A percentile compares a stretch with the other conserved stretches of the same genome.
Conservation (phyloP, 1,284 basidiomycete species). For the Rhodotorula mucilaginosa region DNA sequence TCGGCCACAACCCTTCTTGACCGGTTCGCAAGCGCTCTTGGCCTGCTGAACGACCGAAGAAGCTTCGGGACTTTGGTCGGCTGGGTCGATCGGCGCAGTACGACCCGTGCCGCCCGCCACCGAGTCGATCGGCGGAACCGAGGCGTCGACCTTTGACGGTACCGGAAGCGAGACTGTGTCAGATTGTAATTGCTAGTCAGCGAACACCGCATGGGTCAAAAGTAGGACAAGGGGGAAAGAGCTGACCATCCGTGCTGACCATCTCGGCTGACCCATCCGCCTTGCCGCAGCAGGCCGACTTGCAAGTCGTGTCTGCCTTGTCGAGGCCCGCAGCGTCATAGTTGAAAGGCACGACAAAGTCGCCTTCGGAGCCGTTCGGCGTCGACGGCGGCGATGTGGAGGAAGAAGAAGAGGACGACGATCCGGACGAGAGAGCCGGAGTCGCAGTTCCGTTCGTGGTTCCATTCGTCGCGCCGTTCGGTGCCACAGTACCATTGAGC, state of each 20-base stretch:
- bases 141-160: slow-evolving; percentile 10
- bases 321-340: slow-evolving; percentile 18
- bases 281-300: slow-evolving; percentile 6
- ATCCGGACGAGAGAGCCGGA: slow-evolving; percentile 1
- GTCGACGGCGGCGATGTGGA: neutral
- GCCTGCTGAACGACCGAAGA: slow-evolving; percentile 14
- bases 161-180: slow-evolving; percentile 26
- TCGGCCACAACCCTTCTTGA: slow-evolving; percentile 36
- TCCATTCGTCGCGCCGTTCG: neutral
- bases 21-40: neutral
- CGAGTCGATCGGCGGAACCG: slow-evolving; percentile 27
- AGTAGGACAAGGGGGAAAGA: neutral
- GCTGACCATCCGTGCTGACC: slow-evolving; percentile 25
- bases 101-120: slow-evolving; percentile 12
- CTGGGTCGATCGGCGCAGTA: slow-evolving; percentile 16
- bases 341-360: slow-evolving; percentile 40
- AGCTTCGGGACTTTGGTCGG: slow-evolving; percentile 1
- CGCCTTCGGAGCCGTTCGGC: slow-evolving; percentile 16
- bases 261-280: neutral
- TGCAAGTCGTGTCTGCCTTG: neutral
- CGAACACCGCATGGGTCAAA: too few relatives aligned
- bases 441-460: neutral
- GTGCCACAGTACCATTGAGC: too few relatives aligned
- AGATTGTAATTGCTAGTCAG: too few relatives aligned
- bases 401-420: neutral